Percentiles rank a stretch among this genome's conserved stretches.
Conservation (phyloP, 306 rosid species). For the Cicer chorassanicum region DNA sequence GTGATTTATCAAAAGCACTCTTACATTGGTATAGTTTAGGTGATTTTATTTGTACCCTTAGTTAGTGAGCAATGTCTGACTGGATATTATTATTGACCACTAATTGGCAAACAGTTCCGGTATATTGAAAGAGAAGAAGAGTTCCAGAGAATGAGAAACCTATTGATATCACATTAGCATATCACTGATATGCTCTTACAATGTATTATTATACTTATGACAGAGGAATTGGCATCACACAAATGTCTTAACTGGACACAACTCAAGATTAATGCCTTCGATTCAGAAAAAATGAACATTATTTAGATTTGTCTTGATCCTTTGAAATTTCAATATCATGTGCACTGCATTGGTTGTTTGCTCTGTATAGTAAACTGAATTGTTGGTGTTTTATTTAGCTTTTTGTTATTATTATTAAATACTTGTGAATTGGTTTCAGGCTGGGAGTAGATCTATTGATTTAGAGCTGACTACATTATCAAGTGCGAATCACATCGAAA, state of each 20-base stretch:
- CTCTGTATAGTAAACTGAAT: slow-evolving; percentile 3
- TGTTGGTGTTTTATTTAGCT: slow-evolving; percentile 30
- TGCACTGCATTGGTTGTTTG: not conserved
- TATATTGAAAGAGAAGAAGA: not conserved
- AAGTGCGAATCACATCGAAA: slow-evolving; percentile 84
- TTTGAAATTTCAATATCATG: slow-evolving; percentile 3
- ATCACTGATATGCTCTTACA: not conserved
- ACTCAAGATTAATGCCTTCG: slow-evolving; percentile 17
- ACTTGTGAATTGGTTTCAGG: slow-evolving; percentile 58
- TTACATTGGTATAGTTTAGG: not conserved
- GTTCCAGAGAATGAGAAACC: not conserved
- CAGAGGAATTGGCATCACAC: not conserved
- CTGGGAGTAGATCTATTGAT: slow-evolving; percentile 92
- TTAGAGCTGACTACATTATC: slow-evolving; percentile 87
- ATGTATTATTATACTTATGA: not conserved
- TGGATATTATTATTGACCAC: not conserved
- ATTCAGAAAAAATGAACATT: not conserved
- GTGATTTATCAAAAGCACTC: not conserved
- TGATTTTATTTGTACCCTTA: not conserved
- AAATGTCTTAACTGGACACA: not conserved
- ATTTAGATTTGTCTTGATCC: slow-evolving; percentile 25
- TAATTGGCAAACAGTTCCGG: not conserved
- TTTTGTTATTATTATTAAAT: slow-evolving; percentile 39
- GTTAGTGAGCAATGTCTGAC: not conserved
- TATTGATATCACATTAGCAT: not conserved